These are phyloP conservation scores for Rhamnella rubrinervis DNA, from an alignment of 331 rosid genomes.

Conservation along the genomic window DNA sequence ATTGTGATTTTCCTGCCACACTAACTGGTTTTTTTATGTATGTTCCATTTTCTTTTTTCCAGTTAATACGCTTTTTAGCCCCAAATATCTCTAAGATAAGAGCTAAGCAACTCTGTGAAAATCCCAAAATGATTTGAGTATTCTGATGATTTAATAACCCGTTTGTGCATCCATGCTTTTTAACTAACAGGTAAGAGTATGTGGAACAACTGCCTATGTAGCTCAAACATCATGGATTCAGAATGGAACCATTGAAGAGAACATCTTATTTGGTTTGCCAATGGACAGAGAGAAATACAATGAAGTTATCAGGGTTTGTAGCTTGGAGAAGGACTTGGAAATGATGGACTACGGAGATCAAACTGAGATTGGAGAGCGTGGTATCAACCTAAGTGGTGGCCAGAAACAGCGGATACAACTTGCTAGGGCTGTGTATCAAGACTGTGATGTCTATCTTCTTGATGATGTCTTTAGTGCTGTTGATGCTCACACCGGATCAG, in stretches of 20 bases:
- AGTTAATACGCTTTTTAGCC: neutral
- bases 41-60: neutral
- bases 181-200: constrained; percentile 63
- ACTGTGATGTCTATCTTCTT: constrained; percentile 80
- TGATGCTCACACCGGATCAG: constrained; percentile 94
- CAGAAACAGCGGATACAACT: constrained; percentile 95
- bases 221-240: constrained; percentile 98
- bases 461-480: constrained; percentile 94
- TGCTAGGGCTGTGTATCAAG: constrained; percentile 88
- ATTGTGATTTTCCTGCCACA: too few species aligned
- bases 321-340: constrained; percentile 86
- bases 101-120: too few species aligned
- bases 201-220: constrained; percentile 81
- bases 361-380: constrained; percentile 96
- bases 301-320: constrained; percentile 69
- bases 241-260: constrained; percentile 85
- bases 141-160: neutral
- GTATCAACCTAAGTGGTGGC: constrained; percentile 93
- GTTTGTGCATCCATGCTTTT: neutral
- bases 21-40: neutral
- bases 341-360: constrained; percentile 93
- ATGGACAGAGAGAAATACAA: constrained; percentile 63
- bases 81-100: neutral
- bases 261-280: constrained; percentile 72
- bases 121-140: too few species aligned